These are phyloP conservation scores for Rhizopogon rudus DNA, from an alignment of 768 basidiomycete genomes.

Conservation along the genomic window DNA sequence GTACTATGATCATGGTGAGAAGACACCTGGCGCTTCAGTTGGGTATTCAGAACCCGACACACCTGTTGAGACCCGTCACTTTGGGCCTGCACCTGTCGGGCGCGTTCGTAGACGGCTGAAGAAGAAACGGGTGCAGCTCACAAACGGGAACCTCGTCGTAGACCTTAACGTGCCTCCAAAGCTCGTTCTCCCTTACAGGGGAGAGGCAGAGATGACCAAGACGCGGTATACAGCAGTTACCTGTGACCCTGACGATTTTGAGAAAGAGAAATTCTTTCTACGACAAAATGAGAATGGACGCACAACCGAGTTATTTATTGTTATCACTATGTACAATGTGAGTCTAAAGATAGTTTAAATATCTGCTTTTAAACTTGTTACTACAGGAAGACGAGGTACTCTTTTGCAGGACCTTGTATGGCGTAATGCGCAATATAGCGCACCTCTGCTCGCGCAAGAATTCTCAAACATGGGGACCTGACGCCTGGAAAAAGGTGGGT, in stretches of 20 bases:
- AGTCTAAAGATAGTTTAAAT: constrained; percentile 23
- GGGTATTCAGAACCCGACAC: constrained; percentile 42
- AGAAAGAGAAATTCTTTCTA: constrained; percentile 76
- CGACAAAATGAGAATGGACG: constrained; percentile 78
- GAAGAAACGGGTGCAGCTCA: constrained; percentile 80
- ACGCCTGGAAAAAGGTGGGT: constrained; percentile 90
- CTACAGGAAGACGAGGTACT: constrained; percentile 80
- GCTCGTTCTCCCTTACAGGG: constrained; percentile 67
- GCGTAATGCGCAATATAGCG: constrained; percentile 86
- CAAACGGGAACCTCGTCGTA: constrained; percentile 84
- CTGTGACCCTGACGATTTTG: constrained; percentile 91
- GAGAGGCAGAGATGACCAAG: constrained; percentile 68
- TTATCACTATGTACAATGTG: constrained; percentile 97
- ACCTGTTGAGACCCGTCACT: constrained; percentile 69
- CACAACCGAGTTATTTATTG: constrained; percentile 87
- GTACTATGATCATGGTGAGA: constrained; percentile 17
- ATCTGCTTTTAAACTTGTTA: constrained; percentile 1
- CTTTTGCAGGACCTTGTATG: constrained; percentile 90
- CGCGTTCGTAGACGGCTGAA: constrained; percentile 71
- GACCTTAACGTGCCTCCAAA: constrained; percentile 82
- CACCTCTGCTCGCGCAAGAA: constrained; percentile 82
- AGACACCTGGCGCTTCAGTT: constrained; percentile 18
- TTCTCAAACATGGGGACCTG: constrained; percentile 92
- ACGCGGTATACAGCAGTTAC: constrained; percentile 87
- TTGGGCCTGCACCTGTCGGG: constrained; percentile 82